Percentiles rank a stretch among this genome's conserved stretches.
These are phyloP conservation scores for Starmerella scarabaei DNA, from an alignment of 805 yeast genomes.

Conservation along the genomic window DNA sequence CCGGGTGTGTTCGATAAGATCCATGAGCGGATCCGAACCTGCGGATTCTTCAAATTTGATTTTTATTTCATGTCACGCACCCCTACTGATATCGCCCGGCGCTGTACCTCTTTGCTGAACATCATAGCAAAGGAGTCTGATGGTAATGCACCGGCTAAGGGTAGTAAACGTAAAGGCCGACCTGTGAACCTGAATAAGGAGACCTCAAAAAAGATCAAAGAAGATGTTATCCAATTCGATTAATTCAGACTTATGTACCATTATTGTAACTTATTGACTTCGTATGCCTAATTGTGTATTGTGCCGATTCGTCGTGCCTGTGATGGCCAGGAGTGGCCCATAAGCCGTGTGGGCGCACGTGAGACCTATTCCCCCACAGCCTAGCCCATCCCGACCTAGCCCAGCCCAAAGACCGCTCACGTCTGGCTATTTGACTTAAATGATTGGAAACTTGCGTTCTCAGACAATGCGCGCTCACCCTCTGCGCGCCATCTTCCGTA, in stretches of 20 bases:
- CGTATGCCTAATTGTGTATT: neutral
- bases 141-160: conserved; percentile 16
- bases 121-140: conserved; percentile 63
- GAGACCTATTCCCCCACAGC: no score
- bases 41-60: conserved; percentile 72
- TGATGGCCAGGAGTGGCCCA: no score
- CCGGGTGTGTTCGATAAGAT: conserved; percentile 65
- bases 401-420: no score
- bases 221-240: neutral
- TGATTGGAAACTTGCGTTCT: no score
- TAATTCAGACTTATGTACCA: neutral
- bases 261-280: neutral
- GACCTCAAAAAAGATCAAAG: conserved; percentile 1
- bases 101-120: conserved; percentile 67
- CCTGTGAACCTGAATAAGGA: conserved; percentile 3
- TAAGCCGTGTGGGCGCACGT: no score
- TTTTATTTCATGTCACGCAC: conserved; percentile 74
- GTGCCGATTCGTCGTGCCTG: neutral
- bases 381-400: no score
- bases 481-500: no score
- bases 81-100: conserved; percentile 62
- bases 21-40: conserved; percentile 52
- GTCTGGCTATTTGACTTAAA: no score
- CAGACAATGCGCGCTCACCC: no score
- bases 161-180: conserved; percentile 22